These are phyloP conservation scores for Tetracentron sinense DNA, from an alignment of 164 flowering plant species.

Conservation along the genomic window DNA sequence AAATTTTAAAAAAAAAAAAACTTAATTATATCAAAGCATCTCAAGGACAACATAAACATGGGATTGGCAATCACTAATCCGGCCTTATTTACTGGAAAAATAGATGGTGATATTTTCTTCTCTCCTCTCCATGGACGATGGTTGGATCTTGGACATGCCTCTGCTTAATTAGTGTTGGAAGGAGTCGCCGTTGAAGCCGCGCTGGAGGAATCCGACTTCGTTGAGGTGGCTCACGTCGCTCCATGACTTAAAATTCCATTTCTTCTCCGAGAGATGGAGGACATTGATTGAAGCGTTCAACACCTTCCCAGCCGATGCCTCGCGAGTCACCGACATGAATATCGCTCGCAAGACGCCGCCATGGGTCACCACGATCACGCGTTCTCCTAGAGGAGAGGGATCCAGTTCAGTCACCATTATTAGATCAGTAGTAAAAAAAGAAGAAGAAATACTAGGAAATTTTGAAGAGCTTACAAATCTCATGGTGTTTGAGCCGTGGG, in stretches of 20 bases:
- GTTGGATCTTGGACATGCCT: neutral
- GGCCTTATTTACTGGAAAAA: too few relatives aligned
- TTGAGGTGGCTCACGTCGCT: constrained; percentile 30
- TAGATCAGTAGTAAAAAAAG: too few relatives aligned
- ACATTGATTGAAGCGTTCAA: constrained; percentile 29
- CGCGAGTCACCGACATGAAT: constrained; percentile 20
- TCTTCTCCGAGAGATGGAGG: constrained; percentile 24
- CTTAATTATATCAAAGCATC: too few relatives aligned
- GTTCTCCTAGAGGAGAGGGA: constrained; percentile 19
- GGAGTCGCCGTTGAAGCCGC: constrained; percentile 27
- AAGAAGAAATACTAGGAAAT: neutral
- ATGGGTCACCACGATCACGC: constrained; percentile 28
- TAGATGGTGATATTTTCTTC: too few relatives aligned
- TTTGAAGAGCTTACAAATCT: neutral
- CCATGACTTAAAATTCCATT: constrained; percentile 29
- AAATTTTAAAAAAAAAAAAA: too few relatives aligned
- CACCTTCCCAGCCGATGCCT: constrained; percentile 23
- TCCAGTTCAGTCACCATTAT: too few relatives aligned
- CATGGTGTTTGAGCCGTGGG: too few relatives aligned
- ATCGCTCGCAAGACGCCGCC: constrained; percentile 29
- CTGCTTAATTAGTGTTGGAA: neutral
- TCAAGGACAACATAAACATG: too few relatives aligned
- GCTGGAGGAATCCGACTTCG: constrained; percentile 29
- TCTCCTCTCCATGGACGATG: neutral
- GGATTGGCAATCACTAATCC: too few relatives aligned